Evolutionary conservation across 1,284 basidiomycete genomes (phyloP).

Genomic region (Cutaneotrichosporon cyanovorans): DNA sequence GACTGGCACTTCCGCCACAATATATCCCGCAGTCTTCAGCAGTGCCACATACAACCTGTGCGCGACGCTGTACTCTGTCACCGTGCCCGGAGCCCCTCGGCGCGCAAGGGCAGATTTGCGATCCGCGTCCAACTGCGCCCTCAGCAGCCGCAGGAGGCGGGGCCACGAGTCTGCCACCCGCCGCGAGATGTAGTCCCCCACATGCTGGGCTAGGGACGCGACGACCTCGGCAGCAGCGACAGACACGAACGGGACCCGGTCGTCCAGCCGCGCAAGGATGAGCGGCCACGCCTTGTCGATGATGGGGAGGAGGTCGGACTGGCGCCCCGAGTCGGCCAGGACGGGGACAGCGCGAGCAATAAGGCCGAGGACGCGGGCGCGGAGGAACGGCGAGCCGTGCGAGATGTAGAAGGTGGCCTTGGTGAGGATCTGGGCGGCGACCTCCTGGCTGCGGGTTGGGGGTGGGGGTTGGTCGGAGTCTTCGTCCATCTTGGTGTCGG

Average conservation of each 20-base stretch:
- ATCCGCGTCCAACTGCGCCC: conserved; percentile 56
- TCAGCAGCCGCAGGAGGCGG: conserved; percentile 57
- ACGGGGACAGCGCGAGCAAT: conserved; percentile 65
- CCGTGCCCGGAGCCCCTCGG: conserved; percentile 48
- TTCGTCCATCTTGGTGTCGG: conserved; percentile 1
- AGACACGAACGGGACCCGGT: conserved; percentile 67
- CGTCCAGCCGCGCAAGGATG: conserved; percentile 69
- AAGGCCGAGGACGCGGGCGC: conserved; percentile 68
- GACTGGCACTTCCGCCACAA: conserved; percentile 57
- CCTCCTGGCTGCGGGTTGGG: conserved; percentile 61
- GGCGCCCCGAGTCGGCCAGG: conserved; percentile 51
- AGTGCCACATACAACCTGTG: conserved; percentile 68
- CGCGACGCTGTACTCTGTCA: conserved; percentile 50
- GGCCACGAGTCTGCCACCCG: conserved; percentile 87
- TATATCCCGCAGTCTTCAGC: conserved; percentile 61
- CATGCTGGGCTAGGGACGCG: conserved; percentile 58
- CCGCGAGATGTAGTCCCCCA: conserved; percentile 73
- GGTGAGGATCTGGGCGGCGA: conserved; percentile 73
- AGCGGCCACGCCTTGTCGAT: conserved; percentile 83
- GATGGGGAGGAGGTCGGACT: conserved; percentile 66
- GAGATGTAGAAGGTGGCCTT: conserved; percentile 84
- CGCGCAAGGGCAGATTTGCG: conserved; percentile 55
- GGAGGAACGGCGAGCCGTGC: conserved; percentile 72
- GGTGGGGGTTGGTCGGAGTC: conserved; percentile 47
- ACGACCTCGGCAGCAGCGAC: conserved; percentile 63